Conservation (phyloP, 768 basidiomycete genomes). For the Phanerochaete carnosa region DNA sequence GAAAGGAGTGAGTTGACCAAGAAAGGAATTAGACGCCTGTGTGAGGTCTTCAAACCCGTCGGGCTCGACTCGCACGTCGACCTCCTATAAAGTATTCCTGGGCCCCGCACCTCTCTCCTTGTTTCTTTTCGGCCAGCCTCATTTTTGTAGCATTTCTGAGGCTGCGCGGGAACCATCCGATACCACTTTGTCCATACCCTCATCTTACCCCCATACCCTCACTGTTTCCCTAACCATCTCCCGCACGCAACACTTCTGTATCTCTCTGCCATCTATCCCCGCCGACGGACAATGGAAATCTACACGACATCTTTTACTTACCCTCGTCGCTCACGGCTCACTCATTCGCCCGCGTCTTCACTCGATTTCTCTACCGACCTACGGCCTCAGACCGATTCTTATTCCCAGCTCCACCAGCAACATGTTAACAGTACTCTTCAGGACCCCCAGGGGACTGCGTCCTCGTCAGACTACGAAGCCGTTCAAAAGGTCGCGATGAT, state of each 20-base stretch:
- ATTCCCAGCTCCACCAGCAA: slow-evolving; percentile 36
- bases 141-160: slow-evolving; percentile 24
- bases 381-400: slow-evolving; percentile 31
- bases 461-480: slow-evolving; percentile 61
- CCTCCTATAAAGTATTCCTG: slow-evolving; percentile 17
- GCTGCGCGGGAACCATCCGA: slow-evolving; percentile 28
- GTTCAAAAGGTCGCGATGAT: slow-evolving; percentile 71
- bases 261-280: slow-evolving; percentile 21
- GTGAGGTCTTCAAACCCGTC: slow-evolving; percentile 3
- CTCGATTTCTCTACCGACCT: slow-evolving; percentile 59
- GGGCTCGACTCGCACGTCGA: slow-evolving; percentile 6
- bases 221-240: slow-evolving; percentile 27
- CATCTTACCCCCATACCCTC: slow-evolving; percentile 29
- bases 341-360: slow-evolving; percentile 59
- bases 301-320: slow-evolving; percentile 94
- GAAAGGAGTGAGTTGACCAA: slow-evolving; percentile 2
- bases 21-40: slow-evolving; percentile 4
- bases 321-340: slow-evolving; percentile 76
- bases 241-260: slow-evolving; percentile 21
- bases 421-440: slow-evolving; percentile 26
- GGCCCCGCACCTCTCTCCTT: slow-evolving; percentile 22
- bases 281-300: slow-evolving; percentile 68
- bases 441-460: slow-evolving; percentile 27
- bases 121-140: slow-evolving; percentile 27
- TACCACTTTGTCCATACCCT: slow-evolving; percentile 34